These are phyloP conservation scores for Suillus hirtellus DNA, from an alignment of 768 basidiomycete genomes.

Conservation along the genomic window DNA sequence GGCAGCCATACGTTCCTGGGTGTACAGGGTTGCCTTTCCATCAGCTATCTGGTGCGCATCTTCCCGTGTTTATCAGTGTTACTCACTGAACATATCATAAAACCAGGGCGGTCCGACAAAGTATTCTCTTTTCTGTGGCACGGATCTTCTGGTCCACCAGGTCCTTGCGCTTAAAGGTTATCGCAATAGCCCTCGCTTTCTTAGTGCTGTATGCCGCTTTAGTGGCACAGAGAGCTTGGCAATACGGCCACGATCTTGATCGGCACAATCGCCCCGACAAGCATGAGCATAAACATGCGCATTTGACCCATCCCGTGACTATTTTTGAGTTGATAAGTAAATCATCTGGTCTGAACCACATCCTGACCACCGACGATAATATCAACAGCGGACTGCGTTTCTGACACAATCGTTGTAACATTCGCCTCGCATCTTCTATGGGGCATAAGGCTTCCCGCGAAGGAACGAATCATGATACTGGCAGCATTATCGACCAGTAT, in stretches of 20 bases:
- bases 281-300: not conserved
- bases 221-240: conserved; percentile 7
- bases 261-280: not conserved
- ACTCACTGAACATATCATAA: not conserved
- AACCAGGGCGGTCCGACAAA: conserved; percentile 21
- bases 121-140: conserved; percentile 21
- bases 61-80: not conserved
- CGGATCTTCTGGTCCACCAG: conserved; percentile 18
- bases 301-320: not conserved
- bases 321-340: conserved; percentile 15
- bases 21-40: conserved; percentile 15
- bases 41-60: conserved; percentile 19
- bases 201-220: conserved; percentile 12
- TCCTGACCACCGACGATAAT: not conserved
- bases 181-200: conserved; percentile 13
- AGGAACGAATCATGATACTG: conserved; percentile 41
- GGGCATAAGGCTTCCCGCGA: conserved; percentile 41
- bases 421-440: conserved; percentile 48
- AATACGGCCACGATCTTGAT: conserved; percentile 4
- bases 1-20: conserved; percentile 13
- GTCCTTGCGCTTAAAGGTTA: conserved; percentile 11
- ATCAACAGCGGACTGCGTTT: conserved; percentile 44
- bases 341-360: not conserved
- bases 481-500: conserved; percentile 55
- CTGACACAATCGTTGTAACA: conserved; percentile 46